phyloP scores from a whole-genome alignment of 2,329 filamentous ascomycete species.

The Aspergillus sp. region DNA sequence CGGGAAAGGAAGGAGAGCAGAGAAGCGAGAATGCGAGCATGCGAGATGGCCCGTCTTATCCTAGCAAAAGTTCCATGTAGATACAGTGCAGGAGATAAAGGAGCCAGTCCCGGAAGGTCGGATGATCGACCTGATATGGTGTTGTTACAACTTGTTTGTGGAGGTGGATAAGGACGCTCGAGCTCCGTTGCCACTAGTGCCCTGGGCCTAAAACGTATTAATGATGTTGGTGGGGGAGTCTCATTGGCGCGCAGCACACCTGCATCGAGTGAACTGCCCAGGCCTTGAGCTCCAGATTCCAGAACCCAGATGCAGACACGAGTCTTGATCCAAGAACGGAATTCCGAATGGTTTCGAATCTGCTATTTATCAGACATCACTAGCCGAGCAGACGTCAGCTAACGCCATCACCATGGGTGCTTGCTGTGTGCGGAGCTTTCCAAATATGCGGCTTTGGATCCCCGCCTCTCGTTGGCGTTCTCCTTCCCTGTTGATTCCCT shows the following conservation, averaged over 20 bases:
- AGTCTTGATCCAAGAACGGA: conserved; percentile 1
- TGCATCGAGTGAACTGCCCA: conserved; percentile 2
- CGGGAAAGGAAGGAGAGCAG: neutral
- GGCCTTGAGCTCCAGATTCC: neutral
- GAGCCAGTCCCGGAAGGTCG: neutral
- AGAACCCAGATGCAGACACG: neutral
- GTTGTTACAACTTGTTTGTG: neutral
- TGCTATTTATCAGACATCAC: neutral
- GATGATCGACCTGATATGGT: conserved; percentile 6
- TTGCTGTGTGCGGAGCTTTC: neutral
- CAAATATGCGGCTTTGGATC: neutral
- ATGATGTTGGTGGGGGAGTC: neutral
- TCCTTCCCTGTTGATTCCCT: neutral
- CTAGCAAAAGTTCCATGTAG: conserved; percentile 1
- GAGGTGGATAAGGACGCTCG: conserved; percentile 1
- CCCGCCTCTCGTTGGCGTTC: neutral
- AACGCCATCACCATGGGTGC: neutral
- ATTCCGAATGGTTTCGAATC: neutral
- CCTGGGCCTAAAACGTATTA: conserved; percentile 9
- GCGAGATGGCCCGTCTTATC: neutral
- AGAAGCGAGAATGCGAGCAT: neutral
- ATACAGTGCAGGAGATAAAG: neutral
- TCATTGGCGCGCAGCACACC: neutral
- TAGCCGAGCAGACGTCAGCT: neutral
- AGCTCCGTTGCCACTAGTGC: conserved; percentile 12